phyloP scores from a whole-genome alignment of 805 yeast genomes.

The Lachancea meyersii region DNA sequence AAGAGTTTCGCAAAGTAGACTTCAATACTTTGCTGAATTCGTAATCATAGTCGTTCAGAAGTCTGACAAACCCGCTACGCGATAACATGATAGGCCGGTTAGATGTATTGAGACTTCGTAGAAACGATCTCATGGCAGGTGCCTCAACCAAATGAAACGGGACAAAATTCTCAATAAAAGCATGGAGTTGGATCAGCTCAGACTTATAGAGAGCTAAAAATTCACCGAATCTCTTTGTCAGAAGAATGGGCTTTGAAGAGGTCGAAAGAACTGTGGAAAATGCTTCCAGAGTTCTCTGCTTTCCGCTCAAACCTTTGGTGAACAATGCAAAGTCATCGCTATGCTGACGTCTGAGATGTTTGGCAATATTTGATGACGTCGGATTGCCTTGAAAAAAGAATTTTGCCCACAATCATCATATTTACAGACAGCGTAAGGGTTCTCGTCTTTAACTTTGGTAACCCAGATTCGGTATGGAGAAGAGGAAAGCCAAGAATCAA shows the following conservation, averaged over 20 bases:
- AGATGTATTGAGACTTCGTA: background rate
- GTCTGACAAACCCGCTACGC: constrained; percentile 7
- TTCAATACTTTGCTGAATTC: constrained; percentile 10
- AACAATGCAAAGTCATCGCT: constrained; percentile 11
- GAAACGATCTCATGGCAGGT: constrained; percentile 2
- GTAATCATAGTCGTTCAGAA: constrained; percentile 10
- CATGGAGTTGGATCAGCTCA: constrained; percentile 8
- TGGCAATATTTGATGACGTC: constrained; percentile 10
- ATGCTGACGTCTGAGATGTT: constrained; percentile 11
- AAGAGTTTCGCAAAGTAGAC: constrained; percentile 5
- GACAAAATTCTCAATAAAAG: constrained; percentile 6
- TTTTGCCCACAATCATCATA: constrained; percentile 9
- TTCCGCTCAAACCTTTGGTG: constrained; percentile 1
- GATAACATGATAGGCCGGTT: constrained; percentile 4
- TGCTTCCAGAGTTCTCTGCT: background rate
- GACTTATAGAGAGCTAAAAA: constrained; percentile 6
- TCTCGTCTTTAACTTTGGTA: constrained; percentile 10
- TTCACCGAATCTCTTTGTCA: constrained; percentile 8
- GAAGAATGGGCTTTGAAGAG: constrained; percentile 6
- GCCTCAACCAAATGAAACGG: constrained; percentile 7
- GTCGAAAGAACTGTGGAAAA: constrained; percentile 4
- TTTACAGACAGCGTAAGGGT: constrained; percentile 12
- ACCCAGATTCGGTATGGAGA: constrained; percentile 15
- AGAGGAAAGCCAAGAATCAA: constrained; percentile 11
- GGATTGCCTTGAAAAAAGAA: constrained; percentile 11